A percentile compares a stretch with the other conserved stretches of the same genome.
phyloP scores from a whole-genome alignment of 345 rosid genomes.

The Reutealis trisperma region DNA sequence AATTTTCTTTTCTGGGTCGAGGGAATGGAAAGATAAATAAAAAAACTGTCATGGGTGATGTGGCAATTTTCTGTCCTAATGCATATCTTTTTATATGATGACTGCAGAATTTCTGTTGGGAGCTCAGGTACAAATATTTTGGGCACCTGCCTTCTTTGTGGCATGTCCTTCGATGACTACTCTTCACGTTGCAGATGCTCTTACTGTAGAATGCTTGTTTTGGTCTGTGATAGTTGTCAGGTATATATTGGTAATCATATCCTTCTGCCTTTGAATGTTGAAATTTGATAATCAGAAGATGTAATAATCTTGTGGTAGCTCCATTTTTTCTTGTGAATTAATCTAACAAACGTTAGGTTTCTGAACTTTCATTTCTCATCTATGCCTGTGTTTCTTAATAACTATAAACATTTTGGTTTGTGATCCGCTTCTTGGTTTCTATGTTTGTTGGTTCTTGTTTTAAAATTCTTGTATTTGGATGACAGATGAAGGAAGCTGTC shows the following conservation, averaged over 20 bases:
- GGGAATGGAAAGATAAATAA: no score
- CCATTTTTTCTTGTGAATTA: not conserved
- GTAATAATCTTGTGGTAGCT: not conserved
- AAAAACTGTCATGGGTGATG: not conserved
- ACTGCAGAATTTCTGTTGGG: conserved; percentile 82
- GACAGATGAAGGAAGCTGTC: conserved; percentile 55
- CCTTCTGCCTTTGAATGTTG: not conserved
- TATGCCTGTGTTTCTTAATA: conserved; percentile 1
- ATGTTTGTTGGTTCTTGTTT: conserved; percentile 19
- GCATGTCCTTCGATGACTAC: conserved; percentile 72
- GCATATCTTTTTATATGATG: conserved; percentile 14
- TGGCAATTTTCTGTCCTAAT: not conserved
- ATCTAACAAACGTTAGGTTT: not conserved
- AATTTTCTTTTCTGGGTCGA: no score
- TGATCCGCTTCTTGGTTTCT: not conserved
- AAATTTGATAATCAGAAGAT: not conserved
- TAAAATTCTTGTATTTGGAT: conserved; percentile 19
- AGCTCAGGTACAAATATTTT: conserved; percentile 57
- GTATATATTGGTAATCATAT: conserved; percentile 33
- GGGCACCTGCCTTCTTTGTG: conserved; percentile 79
- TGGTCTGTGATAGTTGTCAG: conserved; percentile 77
- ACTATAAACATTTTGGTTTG: not conserved
- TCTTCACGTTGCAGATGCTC: conserved; percentile 80
- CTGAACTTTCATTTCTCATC: not conserved
- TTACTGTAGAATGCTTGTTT: conserved; percentile 84